Percentiles rank a stretch among this genome's conserved stretches.
Evolutionary conservation across 1,284 basidiomycete genomes (phyloP).

Genomic region (Mycosarcoma maydis): DNA sequence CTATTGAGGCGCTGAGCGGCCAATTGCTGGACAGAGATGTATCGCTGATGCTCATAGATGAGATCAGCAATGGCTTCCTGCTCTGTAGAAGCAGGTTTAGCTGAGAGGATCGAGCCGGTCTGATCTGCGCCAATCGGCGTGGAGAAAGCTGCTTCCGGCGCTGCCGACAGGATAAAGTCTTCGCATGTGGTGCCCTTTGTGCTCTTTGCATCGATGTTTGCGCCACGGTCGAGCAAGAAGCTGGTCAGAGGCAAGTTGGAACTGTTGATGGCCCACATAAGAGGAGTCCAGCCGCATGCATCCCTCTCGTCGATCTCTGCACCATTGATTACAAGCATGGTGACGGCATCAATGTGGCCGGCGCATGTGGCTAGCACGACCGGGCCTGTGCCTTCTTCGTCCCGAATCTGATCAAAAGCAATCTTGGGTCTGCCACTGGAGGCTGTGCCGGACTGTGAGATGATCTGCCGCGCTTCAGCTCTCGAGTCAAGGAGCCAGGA

Average conservation of each 20-base stretch:
- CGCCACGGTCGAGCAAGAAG: conserved; percentile 87
- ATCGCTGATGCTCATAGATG: conserved; percentile 56
- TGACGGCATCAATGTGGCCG: conserved; percentile 58
- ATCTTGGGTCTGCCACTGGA: conserved; percentile 14
- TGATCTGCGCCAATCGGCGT: neutral
- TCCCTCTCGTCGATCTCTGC: conserved; percentile 58
- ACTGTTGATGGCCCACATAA: conserved; percentile 90
- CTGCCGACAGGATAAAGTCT: conserved; percentile 58
- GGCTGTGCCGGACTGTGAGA: conserved; percentile 12
- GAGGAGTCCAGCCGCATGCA: conserved; percentile 82
- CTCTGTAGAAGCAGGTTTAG: conserved; percentile 21
- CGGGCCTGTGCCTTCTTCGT: conserved; percentile 54
- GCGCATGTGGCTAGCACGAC: conserved; percentile 55
- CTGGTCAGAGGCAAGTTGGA: conserved; percentile 90
- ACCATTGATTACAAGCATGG: conserved; percentile 50
- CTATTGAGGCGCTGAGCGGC: conserved; percentile 37
- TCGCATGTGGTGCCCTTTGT: conserved; percentile 56
- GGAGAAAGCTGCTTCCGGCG: conserved; percentile 31
- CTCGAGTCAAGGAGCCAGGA: conserved; percentile 51
- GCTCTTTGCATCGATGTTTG: conserved; percentile 54
- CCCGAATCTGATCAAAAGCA: conserved; percentile 34
- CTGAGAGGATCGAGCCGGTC: neutral
- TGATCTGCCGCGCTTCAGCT: conserved; percentile 25
- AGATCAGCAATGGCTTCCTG: conserved; percentile 55
- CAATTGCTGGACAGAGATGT: conserved; percentile 33